Evolutionary conservation across 2,329 filamentous ascomycete genomes (phyloP), one percentile per base, ranked within the genome.

Genomic region (Cadophora gregata): DNA sequence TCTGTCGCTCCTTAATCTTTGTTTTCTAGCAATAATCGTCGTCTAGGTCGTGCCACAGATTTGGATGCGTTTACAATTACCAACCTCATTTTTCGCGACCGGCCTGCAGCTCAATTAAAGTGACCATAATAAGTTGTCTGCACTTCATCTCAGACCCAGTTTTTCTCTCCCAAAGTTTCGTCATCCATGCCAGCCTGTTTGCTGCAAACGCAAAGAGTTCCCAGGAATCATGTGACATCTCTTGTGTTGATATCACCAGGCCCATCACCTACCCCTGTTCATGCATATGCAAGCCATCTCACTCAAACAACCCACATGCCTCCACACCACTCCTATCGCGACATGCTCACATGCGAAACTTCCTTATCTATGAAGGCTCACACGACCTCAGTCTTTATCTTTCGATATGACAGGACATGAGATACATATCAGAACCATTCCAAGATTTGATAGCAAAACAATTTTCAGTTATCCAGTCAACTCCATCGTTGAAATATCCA

Each of bases 211-310:
- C n/a, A n/a, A n/a, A n/a, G n/a, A n/a, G n/a, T n/a, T n/a, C n/a
- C n/a, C n/a, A n/a, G n/a, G n/a, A n/a, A 53, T 53, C 50, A 53
- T 53, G 50, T 53, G 50, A 53, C 16, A 19, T 12, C 19, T 53
- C 27, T 29, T 29, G 25, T 5, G 2, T 4, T n/a, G 14, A 27
- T 27, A n/a, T 53, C 50, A 53, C 50, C 29, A 16, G 50, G 25
- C n/a, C 27, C 1, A 31, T 27, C 8, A 58, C n/a, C n/a, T 4
- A 58, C 38, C 31, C 53, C 29, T 58, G 53, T n/a, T 24, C 53
- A 58, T 38, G 53, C 53, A 58, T 58, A 58, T 58, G 53, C 53
- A 58, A 31, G 53, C 25, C 53, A 12, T 36, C 31, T 36, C 53
- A 58, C 50, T 53, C 50, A 58, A 38, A 19, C 31, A 25, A n/a